phyloP scores from a whole-genome alignment of 495 filamentous ascomycete genomes.

The Thozetella sp. region DNA sequence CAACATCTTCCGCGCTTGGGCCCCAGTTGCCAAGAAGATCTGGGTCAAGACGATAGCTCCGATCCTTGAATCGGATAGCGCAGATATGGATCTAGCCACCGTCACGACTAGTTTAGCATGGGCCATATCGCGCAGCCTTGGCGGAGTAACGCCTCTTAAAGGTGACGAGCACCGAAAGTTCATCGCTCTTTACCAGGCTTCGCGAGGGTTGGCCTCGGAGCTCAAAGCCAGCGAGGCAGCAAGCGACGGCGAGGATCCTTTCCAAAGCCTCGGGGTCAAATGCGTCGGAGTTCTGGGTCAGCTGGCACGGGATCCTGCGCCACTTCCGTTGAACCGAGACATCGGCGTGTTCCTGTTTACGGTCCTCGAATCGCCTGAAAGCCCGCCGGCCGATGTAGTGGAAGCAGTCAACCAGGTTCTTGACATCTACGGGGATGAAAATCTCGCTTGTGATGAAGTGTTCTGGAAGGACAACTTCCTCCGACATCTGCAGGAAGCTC shows the following conservation, averaged over 20 bases:
- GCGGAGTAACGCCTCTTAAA: constrained; percentile 44
- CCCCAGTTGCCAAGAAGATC: constrained; percentile 46
- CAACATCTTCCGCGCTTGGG: constrained; percentile 46
- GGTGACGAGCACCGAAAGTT: constrained; percentile 56
- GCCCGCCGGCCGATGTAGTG: constrained; percentile 49
- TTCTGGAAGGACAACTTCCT: constrained; percentile 64
- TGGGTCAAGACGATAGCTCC: constrained; percentile 53
- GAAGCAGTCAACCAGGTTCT: constrained; percentile 63
- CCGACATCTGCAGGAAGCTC: constrained; percentile 51
- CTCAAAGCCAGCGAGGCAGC: constrained; percentile 16
- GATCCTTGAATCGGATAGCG: constrained; percentile 56
- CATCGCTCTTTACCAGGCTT: constrained; percentile 60
- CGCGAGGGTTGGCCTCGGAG: constrained; percentile 28
- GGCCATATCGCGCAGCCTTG: constrained; percentile 55
- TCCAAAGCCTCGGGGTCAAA: constrained; percentile 57
- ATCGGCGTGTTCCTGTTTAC: constrained; percentile 63
- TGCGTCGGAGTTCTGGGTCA: constrained; percentile 63
- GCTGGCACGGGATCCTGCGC: constrained; percentile 48
- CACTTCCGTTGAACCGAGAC: constrained; percentile 48
- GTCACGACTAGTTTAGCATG: constrained; percentile 61
- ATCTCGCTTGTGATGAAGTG: constrained; percentile 55
- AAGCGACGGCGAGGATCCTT: constrained; percentile 37
- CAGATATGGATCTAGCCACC: constrained; percentile 59
- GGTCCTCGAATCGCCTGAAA: constrained; percentile 42
- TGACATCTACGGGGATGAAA: constrained; percentile 63